phyloP scores from a whole-genome alignment of 2,329 filamentous ascomycete species.

The Sporothrix mexicana region DNA sequence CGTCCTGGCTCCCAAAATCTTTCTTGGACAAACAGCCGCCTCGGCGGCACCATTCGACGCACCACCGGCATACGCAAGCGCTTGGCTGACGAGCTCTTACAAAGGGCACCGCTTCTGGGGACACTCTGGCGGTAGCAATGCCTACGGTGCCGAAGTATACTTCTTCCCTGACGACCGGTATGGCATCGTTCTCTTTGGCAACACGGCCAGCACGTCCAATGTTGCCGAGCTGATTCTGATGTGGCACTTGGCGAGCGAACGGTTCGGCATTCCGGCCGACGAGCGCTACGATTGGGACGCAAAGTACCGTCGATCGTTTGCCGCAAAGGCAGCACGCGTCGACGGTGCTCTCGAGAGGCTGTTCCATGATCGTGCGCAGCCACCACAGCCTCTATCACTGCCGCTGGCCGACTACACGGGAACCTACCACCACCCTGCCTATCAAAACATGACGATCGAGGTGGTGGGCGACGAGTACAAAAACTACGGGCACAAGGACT shows the following conservation, averaged over 20 bases:
- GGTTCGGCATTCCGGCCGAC: slow-evolving; percentile 44
- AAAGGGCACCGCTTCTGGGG: slow-evolving; percentile 50
- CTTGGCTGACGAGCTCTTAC: slow-evolving; percentile 50
- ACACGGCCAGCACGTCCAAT: slow-evolving; percentile 52
- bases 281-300: slow-evolving; percentile 48
- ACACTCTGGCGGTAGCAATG: slow-evolving; percentile 52
- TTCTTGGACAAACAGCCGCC: slow-evolving; percentile 36
- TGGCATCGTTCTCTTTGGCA: slow-evolving; percentile 52
- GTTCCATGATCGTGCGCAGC: slow-evolving; percentile 48
- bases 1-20: slow-evolving; percentile 46
- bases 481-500: slow-evolving; percentile 11
- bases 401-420: slow-evolving; percentile 49
- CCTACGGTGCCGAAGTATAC: slow-evolving; percentile 47
- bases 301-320: slow-evolving; percentile 37
- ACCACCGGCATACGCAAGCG: slow-evolving; percentile 49
- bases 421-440: slow-evolving; percentile 53
- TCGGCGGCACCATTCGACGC: slow-evolving; percentile 43
- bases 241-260: slow-evolving; percentile 51
- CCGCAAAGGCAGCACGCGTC: slow-evolving; percentile 36
- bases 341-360: slow-evolving; percentile 45
- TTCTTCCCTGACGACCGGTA: slow-evolving; percentile 54
- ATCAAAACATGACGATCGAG: slow-evolving; percentile 45
- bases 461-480: neutral
- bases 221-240: slow-evolving; percentile 44
- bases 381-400: slow-evolving; percentile 45